Evolutionary conservation across 2,329 filamentous ascomycete species (phyloP).

Genomic region (Verticillium klebahnii): DNA sequence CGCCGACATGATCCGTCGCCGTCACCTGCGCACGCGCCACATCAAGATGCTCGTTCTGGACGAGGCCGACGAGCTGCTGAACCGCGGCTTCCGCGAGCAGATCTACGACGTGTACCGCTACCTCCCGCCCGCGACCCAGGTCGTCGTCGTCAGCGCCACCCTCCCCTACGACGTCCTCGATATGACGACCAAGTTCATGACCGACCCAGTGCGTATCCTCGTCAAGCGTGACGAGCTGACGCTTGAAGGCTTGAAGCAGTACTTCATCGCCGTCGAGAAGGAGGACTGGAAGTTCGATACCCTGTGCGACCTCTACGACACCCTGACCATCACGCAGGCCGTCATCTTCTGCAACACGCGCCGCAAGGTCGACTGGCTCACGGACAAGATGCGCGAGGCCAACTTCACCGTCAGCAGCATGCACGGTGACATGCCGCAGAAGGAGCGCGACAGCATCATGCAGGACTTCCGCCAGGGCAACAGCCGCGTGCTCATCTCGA

Average conservation of each 20-base stretch:
- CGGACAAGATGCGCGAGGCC: slow-evolving; percentile 97
- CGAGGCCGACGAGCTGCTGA: slow-evolving; percentile 64
- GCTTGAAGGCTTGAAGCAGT: slow-evolving; percentile 95
- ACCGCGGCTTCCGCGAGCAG: slow-evolving; percentile 94
- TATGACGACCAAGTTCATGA: slow-evolving; percentile 99
- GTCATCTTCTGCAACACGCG: slow-evolving; percentile 99
- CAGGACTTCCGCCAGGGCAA: slow-evolving; percentile 97
- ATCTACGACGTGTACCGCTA: slow-evolving; percentile 99
- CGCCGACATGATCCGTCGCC: slow-evolving; percentile 57
- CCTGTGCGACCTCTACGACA: slow-evolving; percentile 97
- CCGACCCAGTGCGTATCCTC: slow-evolving; percentile 89
- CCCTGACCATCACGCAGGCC: slow-evolving; percentile 95
- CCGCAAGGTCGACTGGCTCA: slow-evolving; percentile 98
- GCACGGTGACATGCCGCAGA: slow-evolving; percentile 99
- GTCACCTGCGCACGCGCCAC: slow-evolving; percentile 53
- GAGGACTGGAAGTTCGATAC: slow-evolving; percentile 99
- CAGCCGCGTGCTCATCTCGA: slow-evolving; percentile 92
- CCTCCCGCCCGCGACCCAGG: slow-evolving; percentile 91
- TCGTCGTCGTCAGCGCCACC: slow-evolving; percentile 96
- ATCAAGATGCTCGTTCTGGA: slow-evolving; percentile 62
- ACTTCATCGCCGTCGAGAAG: slow-evolving; percentile 98
- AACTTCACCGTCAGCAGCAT: slow-evolving; percentile 99
- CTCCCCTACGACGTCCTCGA: slow-evolving; percentile 97
- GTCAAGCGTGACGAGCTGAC: slow-evolving; percentile 99
- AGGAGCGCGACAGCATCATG: slow-evolving; percentile 98